Conservation (phyloP, 257 asterid genomes). For the Przewalskia tangutica region DNA sequence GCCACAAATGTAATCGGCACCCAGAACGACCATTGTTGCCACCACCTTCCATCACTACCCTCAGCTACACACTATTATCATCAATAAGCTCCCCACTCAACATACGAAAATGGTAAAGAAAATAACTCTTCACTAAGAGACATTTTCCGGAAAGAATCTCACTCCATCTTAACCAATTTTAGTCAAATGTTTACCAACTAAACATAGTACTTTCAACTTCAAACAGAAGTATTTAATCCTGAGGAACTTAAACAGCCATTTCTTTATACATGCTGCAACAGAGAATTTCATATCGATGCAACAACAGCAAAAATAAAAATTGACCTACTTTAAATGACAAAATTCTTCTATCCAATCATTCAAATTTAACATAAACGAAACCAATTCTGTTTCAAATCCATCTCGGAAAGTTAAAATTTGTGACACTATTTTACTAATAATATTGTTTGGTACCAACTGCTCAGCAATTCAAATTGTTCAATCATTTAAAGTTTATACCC, state of each 20-base stretch:
- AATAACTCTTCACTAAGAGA: not conserved
- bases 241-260: not conserved
- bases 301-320: not conserved
- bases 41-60: not conserved
- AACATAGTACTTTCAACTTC: not conserved
- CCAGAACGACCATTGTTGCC: not conserved
- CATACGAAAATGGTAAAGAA: not conserved
- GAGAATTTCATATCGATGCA: not conserved
- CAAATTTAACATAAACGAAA: not conserved
- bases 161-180: not conserved
- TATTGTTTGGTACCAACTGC: not conserved
- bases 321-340: not conserved
- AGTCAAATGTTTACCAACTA: not conserved
- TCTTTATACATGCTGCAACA: not conserved
- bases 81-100: not conserved
- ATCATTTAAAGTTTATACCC: not conserved
- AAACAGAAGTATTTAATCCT: not conserved
- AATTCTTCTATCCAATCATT: not conserved
- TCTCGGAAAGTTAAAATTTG: not conserved
- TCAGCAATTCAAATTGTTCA: not conserved
- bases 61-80: not conserved
- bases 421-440: not conserved
- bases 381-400: not conserved
- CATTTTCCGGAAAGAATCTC: not conserved
- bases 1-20: not conserved